Conservation (phyloP, 148 eudicot genomes). For the Simmondsia chinensis region DNA sequence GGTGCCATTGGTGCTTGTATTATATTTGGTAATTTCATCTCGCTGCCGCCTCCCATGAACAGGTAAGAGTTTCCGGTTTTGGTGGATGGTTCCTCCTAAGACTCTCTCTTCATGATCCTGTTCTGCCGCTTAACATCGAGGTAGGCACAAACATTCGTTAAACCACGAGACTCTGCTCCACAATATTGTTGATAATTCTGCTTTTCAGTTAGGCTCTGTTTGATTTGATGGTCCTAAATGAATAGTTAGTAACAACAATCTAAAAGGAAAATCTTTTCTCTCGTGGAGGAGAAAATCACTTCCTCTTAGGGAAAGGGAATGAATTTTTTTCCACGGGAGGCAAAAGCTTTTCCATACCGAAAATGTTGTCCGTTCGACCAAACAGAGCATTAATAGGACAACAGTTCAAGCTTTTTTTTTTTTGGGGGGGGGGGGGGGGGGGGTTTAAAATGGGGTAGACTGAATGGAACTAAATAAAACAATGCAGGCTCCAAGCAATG, state of each 20-base stretch:
- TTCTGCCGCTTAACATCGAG: slow-evolving; percentile 96
- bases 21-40: neutral
- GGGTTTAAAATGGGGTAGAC: neutral
- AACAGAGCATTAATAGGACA: too few relatives aligned
- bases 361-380: too few relatives aligned
- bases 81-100: slow-evolving; percentile 97
- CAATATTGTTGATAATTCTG: neutral
- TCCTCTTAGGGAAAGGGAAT: too few relatives aligned
- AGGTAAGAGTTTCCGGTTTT: slow-evolving; percentile 87
- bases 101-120: slow-evolving; percentile 98
- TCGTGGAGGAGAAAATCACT: too few relatives aligned
- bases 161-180: neutral
- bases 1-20: neutral
- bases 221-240: too few relatives aligned
- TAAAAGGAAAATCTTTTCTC: too few relatives aligned
- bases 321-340: too few relatives aligned
- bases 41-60: slow-evolving; percentile 6
- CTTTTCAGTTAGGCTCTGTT: too few relatives aligned
- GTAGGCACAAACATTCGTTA: slow-evolving; percentile 15
- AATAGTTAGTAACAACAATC: too few relatives aligned
- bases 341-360: too few relatives aligned
- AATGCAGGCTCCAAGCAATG: slow-evolving; percentile 55
- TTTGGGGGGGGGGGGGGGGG: too few relatives aligned
- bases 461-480: neutral
- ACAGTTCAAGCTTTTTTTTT: too few relatives aligned